phyloP scores from a whole-genome alignment of 139 green algal genomes.

The Picochlorum sp. region DNA sequence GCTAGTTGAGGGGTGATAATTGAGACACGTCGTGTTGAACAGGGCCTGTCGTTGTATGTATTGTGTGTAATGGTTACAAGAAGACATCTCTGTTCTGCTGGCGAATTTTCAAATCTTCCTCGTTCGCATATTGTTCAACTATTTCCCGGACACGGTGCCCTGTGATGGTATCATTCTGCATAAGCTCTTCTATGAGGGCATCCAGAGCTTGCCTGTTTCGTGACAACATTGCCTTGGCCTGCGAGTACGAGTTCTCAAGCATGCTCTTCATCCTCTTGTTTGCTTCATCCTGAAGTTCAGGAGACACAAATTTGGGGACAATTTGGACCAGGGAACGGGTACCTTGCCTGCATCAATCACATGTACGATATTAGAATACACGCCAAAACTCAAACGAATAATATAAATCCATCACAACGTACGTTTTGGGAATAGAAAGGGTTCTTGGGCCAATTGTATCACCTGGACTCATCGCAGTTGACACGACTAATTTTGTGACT shows the following conservation, averaged over 20 bases:
- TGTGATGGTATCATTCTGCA: constrained; percentile 17
- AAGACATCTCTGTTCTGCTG: neutral
- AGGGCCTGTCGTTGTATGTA: no score
- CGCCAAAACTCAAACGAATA: no score
- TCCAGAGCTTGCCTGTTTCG: constrained; percentile 54
- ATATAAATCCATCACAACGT: neutral
- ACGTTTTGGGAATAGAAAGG: constrained; percentile 16
- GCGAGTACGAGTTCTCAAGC: constrained; percentile 46
- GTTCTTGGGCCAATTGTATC: constrained; percentile 21
- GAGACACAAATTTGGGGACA: constrained; percentile 10
- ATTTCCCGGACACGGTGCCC: constrained; percentile 33
- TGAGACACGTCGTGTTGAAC: neutral
- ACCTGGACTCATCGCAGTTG: constrained; percentile 28
- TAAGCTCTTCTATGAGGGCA: constrained; percentile 8
- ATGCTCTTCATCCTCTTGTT: constrained; percentile 46
- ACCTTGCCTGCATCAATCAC: constrained; percentile 1
- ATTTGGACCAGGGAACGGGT: constrained; percentile 13
- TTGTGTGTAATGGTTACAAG: neutral
- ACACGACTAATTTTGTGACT: constrained; percentile 48
- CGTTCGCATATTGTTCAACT: constrained; percentile 24
- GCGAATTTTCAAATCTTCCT: neutral
- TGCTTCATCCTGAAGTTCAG: constrained; percentile 17
- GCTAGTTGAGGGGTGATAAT: constrained; percentile 57
- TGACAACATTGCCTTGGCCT: constrained; percentile 45
- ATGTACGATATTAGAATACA: neutral